Conservation (phyloP, 163 green algal species). For the Chlamydomonas reinhardtii region DNA sequence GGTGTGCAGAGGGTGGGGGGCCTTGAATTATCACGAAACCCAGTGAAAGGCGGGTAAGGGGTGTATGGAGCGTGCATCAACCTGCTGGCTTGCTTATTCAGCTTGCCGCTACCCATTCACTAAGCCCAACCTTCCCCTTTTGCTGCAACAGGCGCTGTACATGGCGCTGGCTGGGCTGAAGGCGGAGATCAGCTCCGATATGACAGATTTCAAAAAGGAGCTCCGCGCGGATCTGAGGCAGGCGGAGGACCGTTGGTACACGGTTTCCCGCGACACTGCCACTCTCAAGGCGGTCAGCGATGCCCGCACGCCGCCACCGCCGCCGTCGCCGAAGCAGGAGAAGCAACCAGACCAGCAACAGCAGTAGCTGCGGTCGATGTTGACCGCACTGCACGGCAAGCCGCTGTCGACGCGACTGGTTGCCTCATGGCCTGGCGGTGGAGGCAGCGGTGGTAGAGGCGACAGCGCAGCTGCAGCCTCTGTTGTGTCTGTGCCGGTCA, state of each 20-base stretch:
- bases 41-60: no score
- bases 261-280: neutral
- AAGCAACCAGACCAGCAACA: neutral
- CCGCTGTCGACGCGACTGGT: neutral
- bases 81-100: no score
- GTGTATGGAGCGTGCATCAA: neutral
- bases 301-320: neutral
- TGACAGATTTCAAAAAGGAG: no score
- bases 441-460: neutral
- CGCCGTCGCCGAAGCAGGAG: no score
- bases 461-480: neutral
- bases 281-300: neutral
- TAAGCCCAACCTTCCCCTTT: neutral
- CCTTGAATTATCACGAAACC: no score
- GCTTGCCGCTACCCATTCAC: neutral
- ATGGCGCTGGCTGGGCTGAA: neutral
- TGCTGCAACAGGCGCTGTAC: neutral
- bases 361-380: neutral
- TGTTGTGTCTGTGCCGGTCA: neutral
- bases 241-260: neutral
- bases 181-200: neutral
- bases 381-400: neutral
- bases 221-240: neutral
- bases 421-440: neutral
- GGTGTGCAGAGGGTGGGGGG: neutral